Evolutionary conservation across 768 basidiomycete species (phyloP), one percentile per base, ranked within the genome.

Genomic region (Holtermanniella nyarrowii): DNA sequence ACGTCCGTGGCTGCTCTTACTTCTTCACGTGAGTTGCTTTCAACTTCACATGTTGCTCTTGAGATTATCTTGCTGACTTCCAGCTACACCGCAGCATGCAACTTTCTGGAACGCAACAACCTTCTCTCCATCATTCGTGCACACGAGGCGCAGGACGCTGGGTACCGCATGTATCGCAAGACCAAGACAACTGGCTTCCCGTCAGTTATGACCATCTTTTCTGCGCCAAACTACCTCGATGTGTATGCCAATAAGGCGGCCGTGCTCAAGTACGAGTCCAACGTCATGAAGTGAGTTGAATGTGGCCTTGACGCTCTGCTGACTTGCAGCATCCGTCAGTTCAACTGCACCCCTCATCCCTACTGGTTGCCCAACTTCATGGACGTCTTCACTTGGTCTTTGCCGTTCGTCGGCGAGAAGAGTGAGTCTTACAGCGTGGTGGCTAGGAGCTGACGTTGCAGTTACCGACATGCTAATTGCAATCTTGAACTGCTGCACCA

Each of bases 361-460:
- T 97, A 96, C 70, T 97, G 93, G 93, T 75, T 99, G 49, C 95
- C 95, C 3, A 99, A 99, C 72, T 99, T 99, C 66, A 96, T 97
- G 91, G 93, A 97, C 62, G 91, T 91, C 21, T 99, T 99, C 69
- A 96, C 95, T 0, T 99, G 95, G 95, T 87, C 85, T 76, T 73
- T 99, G 53, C 95, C 95, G 0, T 97, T 97, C 65, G 95, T 99
- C 5, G 95, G 91, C 57, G 86, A 91, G 73, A 97, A 99, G 75
- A 97, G 93, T 88, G 61, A 49, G 80, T 75, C 26, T 13, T 39
- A 20, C 14, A 25, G 27, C 14, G 10, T 22, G 18, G 18, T 4
- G 13, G 26, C 2, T 23, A 22, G 26, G 4, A 44, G 54, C 55
- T 59, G 16, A 58, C 46, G 26, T 46, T 1, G 4, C 53, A 97